phyloP scores from a whole-genome alignment of 164 flowering plant species.

The Magnolia kwangsiensis region DNA sequence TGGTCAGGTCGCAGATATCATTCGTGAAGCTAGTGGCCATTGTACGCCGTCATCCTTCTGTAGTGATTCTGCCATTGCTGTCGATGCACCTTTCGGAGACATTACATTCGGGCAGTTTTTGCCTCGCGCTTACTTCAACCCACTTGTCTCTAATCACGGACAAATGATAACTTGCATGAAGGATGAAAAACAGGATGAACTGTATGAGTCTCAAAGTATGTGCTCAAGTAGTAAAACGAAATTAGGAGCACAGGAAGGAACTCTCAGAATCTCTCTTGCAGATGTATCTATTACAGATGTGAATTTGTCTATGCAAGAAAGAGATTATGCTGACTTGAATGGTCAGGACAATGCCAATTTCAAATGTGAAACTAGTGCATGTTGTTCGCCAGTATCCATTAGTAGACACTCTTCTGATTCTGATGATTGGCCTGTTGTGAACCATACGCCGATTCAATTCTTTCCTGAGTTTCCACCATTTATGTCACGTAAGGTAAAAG shows the following conservation, averaged over 20 bases:
- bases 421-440: conserved; percentile 11
- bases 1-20: conserved; percentile 23
- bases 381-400: conserved; percentile 2
- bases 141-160: conserved; percentile 7
- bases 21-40: conserved; percentile 16
- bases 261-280: neutral
- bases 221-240: conserved; percentile 1
- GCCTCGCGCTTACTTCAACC: conserved; percentile 7
- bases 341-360: neutral
- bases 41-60: conserved; percentile 7
- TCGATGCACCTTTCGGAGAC: conserved; percentile 10
- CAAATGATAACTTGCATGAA: conserved; percentile 9
- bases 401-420: conserved; percentile 1
- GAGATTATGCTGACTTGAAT: neutral
- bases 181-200: conserved; percentile 17
- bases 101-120: conserved; percentile 4
- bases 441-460: conserved; percentile 8
- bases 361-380: neutral
- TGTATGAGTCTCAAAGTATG: conserved; percentile 11
- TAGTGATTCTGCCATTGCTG: conserved; percentile 18
- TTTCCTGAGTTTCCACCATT: conserved; percentile 10
- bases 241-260: conserved; percentile 1
- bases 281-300: neutral
- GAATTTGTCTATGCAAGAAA: neutral
- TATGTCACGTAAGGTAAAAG: conserved; percentile 17